A percentile compares a stretch with the other conserved stretches of the same genome.
These are phyloP conservation scores for Talaromyces trachyspermus DNA, from an alignment of 495 filamentous ascomycete species.

Conservation along the genomic window DNA sequence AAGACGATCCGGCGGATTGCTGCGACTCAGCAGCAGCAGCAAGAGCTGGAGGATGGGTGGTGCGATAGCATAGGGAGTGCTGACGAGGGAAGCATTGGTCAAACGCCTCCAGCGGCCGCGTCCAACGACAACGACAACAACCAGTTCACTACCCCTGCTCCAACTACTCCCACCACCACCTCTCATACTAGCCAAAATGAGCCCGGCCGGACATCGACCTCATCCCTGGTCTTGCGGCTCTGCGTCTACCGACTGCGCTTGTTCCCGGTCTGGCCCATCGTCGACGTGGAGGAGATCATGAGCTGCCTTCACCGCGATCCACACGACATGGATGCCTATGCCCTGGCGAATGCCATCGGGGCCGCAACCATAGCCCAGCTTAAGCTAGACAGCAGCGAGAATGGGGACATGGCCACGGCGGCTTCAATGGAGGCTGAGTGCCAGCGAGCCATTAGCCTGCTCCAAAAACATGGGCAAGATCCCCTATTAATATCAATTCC, in stretches of 20 bases:
- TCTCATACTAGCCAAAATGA: not conserved
- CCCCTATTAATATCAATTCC: constrained; percentile 14
- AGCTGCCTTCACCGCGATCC: constrained; percentile 21
- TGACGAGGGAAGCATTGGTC: too few species aligned
- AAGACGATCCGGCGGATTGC: constrained; percentile 11
- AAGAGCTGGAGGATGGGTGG: not conserved
- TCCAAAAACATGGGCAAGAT: not conserved
- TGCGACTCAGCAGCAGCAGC: not conserved
- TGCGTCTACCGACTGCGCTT: constrained; percentile 38
- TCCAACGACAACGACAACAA: too few species aligned
- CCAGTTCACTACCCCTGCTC: too few species aligned
- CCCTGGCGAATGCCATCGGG: constrained; percentile 32
- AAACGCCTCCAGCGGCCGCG: too few species aligned
- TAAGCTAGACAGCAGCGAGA: constrained; percentile 19
- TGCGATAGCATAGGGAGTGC: not conserved
- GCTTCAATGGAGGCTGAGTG: constrained; percentile 14
- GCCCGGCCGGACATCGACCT: not conserved
- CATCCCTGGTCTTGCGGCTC: constrained; percentile 10
- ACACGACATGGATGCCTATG: constrained; percentile 27
- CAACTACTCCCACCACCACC: too few species aligned
- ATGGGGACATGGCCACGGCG: not conserved
- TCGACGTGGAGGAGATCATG: constrained; percentile 31
- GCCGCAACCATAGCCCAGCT: constrained; percentile 40
- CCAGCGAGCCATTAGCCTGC: not conserved
- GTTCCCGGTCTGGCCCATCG: constrained; percentile 41